Percentiles rank a stretch among this genome's conserved stretches.
phyloP scores from a whole-genome alignment of 2,329 filamentous ascomycete species.

The Fusarium cicatricum region DNA sequence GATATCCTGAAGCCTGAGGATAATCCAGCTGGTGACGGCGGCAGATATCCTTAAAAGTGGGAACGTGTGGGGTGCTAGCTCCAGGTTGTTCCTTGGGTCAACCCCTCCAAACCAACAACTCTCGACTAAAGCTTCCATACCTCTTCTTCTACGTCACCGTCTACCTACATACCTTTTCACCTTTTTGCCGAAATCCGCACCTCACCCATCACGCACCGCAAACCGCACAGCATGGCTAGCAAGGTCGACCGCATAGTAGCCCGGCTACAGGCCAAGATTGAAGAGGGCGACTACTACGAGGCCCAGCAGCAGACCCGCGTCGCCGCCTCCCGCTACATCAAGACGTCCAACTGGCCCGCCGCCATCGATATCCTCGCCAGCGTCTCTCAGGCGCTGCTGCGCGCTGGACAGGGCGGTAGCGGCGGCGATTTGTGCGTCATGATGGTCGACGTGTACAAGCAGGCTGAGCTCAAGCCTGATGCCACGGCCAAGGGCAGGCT shows the following conservation, averaged over 20 bases:
- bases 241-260: constrained; percentile 61
- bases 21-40: too few species aligned
- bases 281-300: constrained; percentile 95
- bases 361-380: constrained; percentile 87
- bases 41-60: constrained; percentile 2
- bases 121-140: constrained; percentile 18
- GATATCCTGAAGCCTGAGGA: too few species aligned
- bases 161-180: too few species aligned
- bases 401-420: constrained; percentile 91
- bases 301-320: constrained; percentile 98
- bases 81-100: constrained; percentile 14
- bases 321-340: constrained; percentile 92
- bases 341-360: constrained; percentile 82
- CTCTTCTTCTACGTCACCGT: constrained; percentile 29
- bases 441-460: constrained; percentile 89
- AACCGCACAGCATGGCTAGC: constrained; percentile 47
- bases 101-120: constrained; percentile 29
- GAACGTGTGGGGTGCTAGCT: constrained; percentile 17
- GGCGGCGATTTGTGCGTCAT: constrained; percentile 90
- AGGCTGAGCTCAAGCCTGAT: constrained; percentile 82
- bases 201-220: not conserved
- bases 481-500: constrained; percentile 77
- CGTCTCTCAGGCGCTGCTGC: constrained; percentile 85
- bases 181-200: not conserved
- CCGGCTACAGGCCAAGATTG: constrained; percentile 83